Evolutionary conservation across 495 filamentous ascomycete species (phyloP), one percentile per base, ranked within the genome.

Genomic region (Podospora australis): DNA sequence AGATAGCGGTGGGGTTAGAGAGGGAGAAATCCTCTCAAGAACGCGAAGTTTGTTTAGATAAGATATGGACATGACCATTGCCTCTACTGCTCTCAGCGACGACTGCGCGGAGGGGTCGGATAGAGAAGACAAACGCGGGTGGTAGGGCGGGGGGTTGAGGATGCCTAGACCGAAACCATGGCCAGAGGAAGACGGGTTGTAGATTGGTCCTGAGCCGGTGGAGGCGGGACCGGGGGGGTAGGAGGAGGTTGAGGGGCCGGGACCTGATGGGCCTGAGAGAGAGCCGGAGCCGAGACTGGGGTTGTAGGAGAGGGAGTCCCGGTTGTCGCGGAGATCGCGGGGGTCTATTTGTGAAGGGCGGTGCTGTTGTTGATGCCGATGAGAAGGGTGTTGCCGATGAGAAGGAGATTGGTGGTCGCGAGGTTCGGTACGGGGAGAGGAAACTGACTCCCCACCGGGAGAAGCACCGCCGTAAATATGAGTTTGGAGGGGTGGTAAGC

Each of bases 11-110:
- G 52, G 65, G 14, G 68, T 65, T 2, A 90, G 69, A 0, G 63
- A 63, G 39, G 60, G 66, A 17, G 58, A 63, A 36, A 75, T 69
- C 20, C 54, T 48, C 7, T 62, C 64, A 28, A 75, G 34, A 8
- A 73, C 63, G 0, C 60, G 54, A 34, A 73, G 56, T 58, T 90
- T 91, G 56, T 80, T 80, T 29, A 81, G 53, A 49, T 75, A 79
- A 4, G 82, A 78, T 44, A 89, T 87, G 39, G 74, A 82, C 80
- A 84, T 87, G 16, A 88, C 77, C 61, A 86, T 84, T 2, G 82
- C 74, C 59, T 87, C 83, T 16, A 87, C 64, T 49, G 70, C 79
- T 41, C 51, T 46, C 4, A 42, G 32, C 6, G 32, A n/a, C 19
- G 14, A n/a, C 13, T 36, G n/a, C 9, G 14, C 32, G 6, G 14